Evolutionary conservation across 2,329 filamentous ascomycete genomes (phyloP), one percentile per base, ranked within the genome.

Genomic region (Arthrobotrys musiformis): DNA sequence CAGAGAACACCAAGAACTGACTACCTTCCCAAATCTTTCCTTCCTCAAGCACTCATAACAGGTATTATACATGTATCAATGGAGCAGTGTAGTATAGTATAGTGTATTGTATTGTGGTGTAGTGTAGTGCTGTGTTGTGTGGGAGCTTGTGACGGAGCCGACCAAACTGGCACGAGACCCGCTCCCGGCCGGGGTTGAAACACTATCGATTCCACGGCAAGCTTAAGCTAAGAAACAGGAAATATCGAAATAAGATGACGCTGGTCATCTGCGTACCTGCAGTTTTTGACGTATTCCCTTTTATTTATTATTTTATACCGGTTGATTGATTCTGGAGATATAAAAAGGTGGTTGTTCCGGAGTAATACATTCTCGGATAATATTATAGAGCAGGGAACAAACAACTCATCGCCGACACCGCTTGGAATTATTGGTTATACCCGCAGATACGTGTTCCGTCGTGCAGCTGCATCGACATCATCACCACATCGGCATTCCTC

Each of bases 331-430:
- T 37, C 33, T 37, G 2, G 35, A n/a, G 35, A n/a, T 40, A 40
- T 40, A 40, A 40, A 40, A 40, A n/a, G 11, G 2, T 5, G 2
- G n/a, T 40, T 15, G 35, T 40, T 40, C 35, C 35, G n/a, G 35
- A 40, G 48, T 30, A 52, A 17, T 50, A 50, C 13, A 30, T 52
- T 30, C 7, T n/a, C n/a, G n/a, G n/a, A n/a, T n/a, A n/a, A n/a
- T 42, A 42, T 42, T 42, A 42, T 42, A 42, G 24, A 19, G 19
- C 40, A 42, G 40, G 40, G 40, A 42, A 42, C 50, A 56, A 42
- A 42, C 50, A 56, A 56, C 50, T 56, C 50, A 56, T 56, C 50
- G 28, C 50, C 50, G 50, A 56, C 50, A 37, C 50, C 50, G 50
- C 50, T 4, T 6, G 22, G 11, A 9, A 11, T 15, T 15, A 24